phyloP scores from a whole-genome alignment of 768 basidiomycete genomes.

The Leucosporidium scottii region DNA sequence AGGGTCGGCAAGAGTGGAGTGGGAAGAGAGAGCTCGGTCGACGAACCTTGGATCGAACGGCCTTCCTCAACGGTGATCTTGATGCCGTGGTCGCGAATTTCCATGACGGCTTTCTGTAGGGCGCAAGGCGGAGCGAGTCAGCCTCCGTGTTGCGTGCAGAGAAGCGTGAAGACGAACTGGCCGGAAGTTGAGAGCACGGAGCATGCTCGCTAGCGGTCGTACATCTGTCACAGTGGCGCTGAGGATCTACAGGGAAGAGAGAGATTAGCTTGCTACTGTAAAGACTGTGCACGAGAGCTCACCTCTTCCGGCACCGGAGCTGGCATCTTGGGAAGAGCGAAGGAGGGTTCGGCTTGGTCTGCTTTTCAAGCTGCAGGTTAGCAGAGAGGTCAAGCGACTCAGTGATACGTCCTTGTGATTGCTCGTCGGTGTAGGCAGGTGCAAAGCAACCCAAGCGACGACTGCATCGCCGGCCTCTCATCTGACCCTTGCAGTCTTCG shows the following conservation, averaged over 20 bases:
- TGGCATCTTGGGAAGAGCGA: too few relatives aligned
- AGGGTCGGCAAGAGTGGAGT: slow-evolving; percentile 1
- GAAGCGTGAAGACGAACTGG: slow-evolving; percentile 49
- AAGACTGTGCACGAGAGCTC: not conserved
- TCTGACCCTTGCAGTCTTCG: too few relatives aligned
- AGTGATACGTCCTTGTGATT: too few relatives aligned
- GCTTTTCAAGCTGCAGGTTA: too few relatives aligned
- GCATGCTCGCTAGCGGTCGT: slow-evolving; percentile 65
- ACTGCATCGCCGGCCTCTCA: too few relatives aligned
- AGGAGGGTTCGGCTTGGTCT: too few relatives aligned
- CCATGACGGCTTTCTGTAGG: slow-evolving; percentile 57
- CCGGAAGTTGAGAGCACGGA: slow-evolving; percentile 73
- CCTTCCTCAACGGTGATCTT: slow-evolving; percentile 79
- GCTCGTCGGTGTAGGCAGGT: too few relatives aligned
- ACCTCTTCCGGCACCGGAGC: not conserved
- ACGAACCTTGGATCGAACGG: slow-evolving; percentile 65
- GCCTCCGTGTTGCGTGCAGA: not conserved
- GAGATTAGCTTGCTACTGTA: too few relatives aligned
- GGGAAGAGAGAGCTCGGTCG: not conserved
- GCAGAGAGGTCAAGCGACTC: too few relatives aligned
- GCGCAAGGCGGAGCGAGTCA: not conserved
- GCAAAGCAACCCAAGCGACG: too few relatives aligned
- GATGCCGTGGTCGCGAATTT: slow-evolving; percentile 62
- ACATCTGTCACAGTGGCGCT: slow-evolving; percentile 54
- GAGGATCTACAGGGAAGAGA: slow-evolving; percentile 35